phyloP scores from a whole-genome alignment of 257 asterid genomes.

The Galeopsis tetrahit region DNA sequence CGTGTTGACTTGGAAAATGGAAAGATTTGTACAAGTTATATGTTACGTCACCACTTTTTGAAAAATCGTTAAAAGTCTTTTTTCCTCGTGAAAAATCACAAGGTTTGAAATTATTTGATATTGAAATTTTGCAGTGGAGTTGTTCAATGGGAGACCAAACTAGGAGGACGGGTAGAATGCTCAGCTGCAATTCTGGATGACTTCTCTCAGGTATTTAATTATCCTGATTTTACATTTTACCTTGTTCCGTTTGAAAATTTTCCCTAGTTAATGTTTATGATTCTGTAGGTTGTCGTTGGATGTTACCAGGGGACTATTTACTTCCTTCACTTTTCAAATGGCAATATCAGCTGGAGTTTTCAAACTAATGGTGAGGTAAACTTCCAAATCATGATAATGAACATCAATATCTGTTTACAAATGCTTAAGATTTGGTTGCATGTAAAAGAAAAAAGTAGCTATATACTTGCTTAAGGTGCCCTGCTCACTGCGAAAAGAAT shows the following conservation, averaged over 20 bases:
- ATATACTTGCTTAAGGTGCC: not conserved
- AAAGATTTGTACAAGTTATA: not conserved
- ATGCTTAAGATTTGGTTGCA: not conserved
- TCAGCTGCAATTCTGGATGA: slow-evolving; percentile 84
- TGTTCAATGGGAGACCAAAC: slow-evolving; percentile 73
- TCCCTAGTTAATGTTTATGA: slow-evolving; percentile 28
- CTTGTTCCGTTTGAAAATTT: slow-evolving; percentile 10
- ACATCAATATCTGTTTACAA: not conserved
- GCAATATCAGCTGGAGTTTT: slow-evolving; percentile 75
- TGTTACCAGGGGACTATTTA: slow-evolving; percentile 81
- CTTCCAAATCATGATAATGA: not conserved
- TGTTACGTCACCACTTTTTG: not conserved
- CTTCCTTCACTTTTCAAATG: slow-evolving; percentile 70
- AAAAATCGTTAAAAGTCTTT: not conserved
- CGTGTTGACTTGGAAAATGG: no score
- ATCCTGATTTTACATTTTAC: slow-evolving; percentile 10
- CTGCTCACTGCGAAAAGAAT: not conserved
- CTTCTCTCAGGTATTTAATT: slow-evolving; percentile 72
- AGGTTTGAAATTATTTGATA: slow-evolving; percentile 14
- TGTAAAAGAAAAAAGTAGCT: not conserved
- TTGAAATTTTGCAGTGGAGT: slow-evolving; percentile 58
- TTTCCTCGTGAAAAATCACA: not conserved
- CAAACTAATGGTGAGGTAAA: slow-evolving; percentile 85
- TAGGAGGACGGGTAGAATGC: slow-evolving; percentile 86
- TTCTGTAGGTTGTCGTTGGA: slow-evolving; percentile 81